Base-by-base conservation (phyloP, 495 filamentous ascomycete species). In the Xylaria nigripes region DNA sequence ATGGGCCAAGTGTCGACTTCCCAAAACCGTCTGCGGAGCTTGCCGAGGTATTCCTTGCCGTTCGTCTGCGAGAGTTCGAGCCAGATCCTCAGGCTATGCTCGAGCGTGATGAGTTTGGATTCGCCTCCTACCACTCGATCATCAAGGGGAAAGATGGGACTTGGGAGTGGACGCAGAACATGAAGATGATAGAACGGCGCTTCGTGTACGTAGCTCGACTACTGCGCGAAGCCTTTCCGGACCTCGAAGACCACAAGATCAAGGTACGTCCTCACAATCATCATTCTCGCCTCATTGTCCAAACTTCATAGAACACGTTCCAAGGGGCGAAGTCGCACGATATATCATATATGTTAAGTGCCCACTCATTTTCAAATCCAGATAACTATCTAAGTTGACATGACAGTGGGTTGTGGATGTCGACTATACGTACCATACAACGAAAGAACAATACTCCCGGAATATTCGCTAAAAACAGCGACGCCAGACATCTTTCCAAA, bases 101-200 rank as follows among this genome's bases (percentile, higher is more conserved):
- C 25, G 32, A 36, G 44, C 51, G 51, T 23, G 51, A 54, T 18
- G 51, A 38, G 19, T 54, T 54, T 9, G 51, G 51, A 12, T 54
- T 54, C 43, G 51, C 16, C 32, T 43, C 51, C 15, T 54, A 54
- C 15, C 43, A 54, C 16, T 38, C 43, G 6, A 43, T 54, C n/a
- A 18, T 54, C 22, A 29, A 41, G 22, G 43, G 32, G 51, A 24
- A 54, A 24, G 22, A 13, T 8, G 43, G 44, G 43, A 46, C n/a
- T 9, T 54, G 51, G 51, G 51, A 54, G 44, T 54, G 43, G 43
- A 54, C 40, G 51, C 51, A 54, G 43, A 54, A 54, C 40, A 54
- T 54, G 51, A 54, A 54, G 51, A 21, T 54, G 16, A 54, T 54
- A 19, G 51, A 54, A 16, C 51, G 51, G 7, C 51, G 51, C 30